Conservation (phyloP, 441 rosid species). For the Adansonia grandidieri region DNA sequence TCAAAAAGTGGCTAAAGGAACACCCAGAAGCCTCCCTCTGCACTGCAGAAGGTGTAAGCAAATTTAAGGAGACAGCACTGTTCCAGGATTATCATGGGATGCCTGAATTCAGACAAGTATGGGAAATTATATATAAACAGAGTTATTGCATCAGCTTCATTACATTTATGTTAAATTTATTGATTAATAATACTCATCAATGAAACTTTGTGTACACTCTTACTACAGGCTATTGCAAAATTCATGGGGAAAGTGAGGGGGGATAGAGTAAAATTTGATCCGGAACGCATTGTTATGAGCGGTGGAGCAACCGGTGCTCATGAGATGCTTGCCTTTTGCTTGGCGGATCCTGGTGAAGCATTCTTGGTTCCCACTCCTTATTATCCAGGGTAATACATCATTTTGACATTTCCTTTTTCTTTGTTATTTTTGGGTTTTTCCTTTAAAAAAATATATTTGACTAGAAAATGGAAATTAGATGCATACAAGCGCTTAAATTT, state of each 20-base stretch:
- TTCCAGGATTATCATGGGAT: conserved; percentile 93
- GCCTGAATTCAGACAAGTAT: conserved; percentile 75
- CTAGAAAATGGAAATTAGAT: neutral
- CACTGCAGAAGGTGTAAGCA: conserved; percentile 54
- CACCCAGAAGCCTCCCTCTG: conserved; percentile 85
- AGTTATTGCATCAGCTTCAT: neutral
- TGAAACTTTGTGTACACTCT: neutral
- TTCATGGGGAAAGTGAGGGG: conserved; percentile 90
- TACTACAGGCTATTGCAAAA: conserved; percentile 73
- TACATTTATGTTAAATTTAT: neutral
- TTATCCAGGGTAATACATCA: conserved; percentile 77
- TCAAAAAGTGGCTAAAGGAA: conserved; percentile 67
- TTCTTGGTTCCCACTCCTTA: conserved; percentile 92
- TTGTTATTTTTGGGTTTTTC: neutral
- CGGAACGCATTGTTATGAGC: conserved; percentile 86
- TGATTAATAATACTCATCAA: conserved; percentile 4
- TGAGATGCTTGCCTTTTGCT: conserved; percentile 75
- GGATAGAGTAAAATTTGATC: conserved; percentile 63
- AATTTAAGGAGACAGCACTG: conserved; percentile 64
- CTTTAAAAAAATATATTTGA: neutral
- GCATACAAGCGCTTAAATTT: neutral
- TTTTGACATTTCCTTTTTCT: neutral
- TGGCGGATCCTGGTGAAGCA: conserved; percentile 90
- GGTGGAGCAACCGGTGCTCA: conserved; percentile 98
- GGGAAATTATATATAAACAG: neutral